phyloP scores from a whole-genome alignment of 129 eudicot species.

The Centaurea solstitialis region DNA sequence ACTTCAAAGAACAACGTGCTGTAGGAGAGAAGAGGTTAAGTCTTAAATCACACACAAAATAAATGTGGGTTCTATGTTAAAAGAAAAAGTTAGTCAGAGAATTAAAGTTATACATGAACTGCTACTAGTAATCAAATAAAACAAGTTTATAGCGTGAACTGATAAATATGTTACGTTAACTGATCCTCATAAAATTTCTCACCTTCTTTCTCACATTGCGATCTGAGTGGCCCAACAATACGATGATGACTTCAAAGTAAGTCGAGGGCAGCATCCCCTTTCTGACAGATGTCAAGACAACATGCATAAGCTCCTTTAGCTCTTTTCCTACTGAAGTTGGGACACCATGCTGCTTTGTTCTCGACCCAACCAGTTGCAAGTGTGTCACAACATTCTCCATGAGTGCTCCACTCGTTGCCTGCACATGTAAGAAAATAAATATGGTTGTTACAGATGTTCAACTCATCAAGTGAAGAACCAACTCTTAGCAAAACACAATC shows the following conservation, averaged over 20 bases:
- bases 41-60: neutral
- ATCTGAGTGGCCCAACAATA: constrained; percentile 55
- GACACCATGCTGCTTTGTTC: constrained; percentile 49
- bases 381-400: constrained; percentile 69
- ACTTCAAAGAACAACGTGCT: neutral
- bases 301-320: constrained; percentile 58
- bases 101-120: neutral
- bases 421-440: constrained; percentile 11
- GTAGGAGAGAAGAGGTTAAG: neutral
- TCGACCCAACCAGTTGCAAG: constrained; percentile 56
- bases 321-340: constrained; percentile 50
- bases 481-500: neutral
- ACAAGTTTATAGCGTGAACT: neutral
- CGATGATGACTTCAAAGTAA: constrained; percentile 53
- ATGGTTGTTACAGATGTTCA: neutral
- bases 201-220: constrained; percentile 66
- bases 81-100: neutral
- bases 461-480: neutral
- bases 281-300: constrained; percentile 50
- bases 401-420: constrained; percentile 61
- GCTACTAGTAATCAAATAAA: neutral
- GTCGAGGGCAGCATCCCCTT: constrained; percentile 65
- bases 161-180: neutral
- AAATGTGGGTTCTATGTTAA: neutral
- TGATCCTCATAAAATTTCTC: neutral